Base-by-base conservation (phyloP, 805 yeast genomes). In the Brettanomyces anomalus region DNA sequence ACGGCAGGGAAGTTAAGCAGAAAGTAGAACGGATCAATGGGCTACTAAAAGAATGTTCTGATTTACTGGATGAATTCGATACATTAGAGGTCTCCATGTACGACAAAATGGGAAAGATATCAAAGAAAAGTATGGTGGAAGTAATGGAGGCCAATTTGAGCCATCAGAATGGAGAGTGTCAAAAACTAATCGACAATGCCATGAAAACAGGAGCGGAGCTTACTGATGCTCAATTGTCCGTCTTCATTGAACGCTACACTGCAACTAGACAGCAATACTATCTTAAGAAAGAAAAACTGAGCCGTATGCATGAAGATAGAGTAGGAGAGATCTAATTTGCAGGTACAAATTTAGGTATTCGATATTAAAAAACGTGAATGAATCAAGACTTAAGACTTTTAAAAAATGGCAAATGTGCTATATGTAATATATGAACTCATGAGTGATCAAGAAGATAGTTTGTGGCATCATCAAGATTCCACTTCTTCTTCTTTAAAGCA, bases 381-480 rank as follows among this genome's bases (percentile, higher is more conserved):
- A 35, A 15, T 35, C 10, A 28, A 14, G 14, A 28, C 10, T 10
- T 28, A 28, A 10, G 14, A 28, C 32, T 14, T 28, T 28, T 41
- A 19, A 15, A n/a, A n/a, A n/a, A n/a, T n/a, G n/a, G n/a, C n/a
- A n/a, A n/a, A n/a, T n/a, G n/a, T n/a, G n/a, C n/a, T n/a, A n/a
- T n/a, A n/a, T n/a, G n/a, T n/a, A n/a, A n/a, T n/a, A 5, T 33
- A 13, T 15, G 10, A 16, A 15, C 17, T 57, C 47, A 79, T 41
- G 86, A 85, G 46, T 77, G 70, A 56, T 88, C 97, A 49, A 88
- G 66, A 49, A 89, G 67, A 55, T 70, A 79, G 58, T 89, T 89
- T 1, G 96, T 85, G n/a, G 97, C 96, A 43, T 80, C 80, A 49
- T 81, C 88, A 43, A 88, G 62, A 55, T 84, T 76, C 85, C 90